Base-by-base conservation (phyloP, 352 stramenopile species). In the Pythium phragmiticola region DNA sequence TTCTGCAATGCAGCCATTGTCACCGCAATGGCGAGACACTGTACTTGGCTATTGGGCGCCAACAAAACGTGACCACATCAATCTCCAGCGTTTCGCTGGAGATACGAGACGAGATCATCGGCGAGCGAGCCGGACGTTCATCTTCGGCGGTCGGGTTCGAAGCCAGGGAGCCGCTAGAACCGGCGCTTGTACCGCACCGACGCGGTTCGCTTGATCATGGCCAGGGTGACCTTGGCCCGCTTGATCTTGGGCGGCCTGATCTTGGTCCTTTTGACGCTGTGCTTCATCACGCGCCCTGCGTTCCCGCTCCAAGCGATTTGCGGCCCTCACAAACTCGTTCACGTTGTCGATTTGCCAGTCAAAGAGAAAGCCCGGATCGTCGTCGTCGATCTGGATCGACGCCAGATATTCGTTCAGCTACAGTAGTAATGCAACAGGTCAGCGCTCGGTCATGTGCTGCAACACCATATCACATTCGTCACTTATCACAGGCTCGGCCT, bases 41-140 rank as follows among this genome's bases (percentile, higher is more conserved):
- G 26, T 30, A 30, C 26, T 30, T 5, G 26, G 26, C 26, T 3
- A 19, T 51, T 51, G 7, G 23, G 21, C 7, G 11, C 23, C 6
- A 36, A 57, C 46, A 67, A 26, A 33, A 71, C 58, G 34, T 37
- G 49, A 5, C 58, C 65, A 61, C 45, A 59, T 30, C 59, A 58
- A 51, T 54, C 58, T 19, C 59, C 59, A 37, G 65, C 65, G 21
- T 54, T 8, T 59, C 8, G 14, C 28, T 65, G 17, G 47, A 72
- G 59, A 13, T 13, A 19, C 17, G 41, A 30, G 7, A 72, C 36
- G 41, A 72, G 0, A 39, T 65, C 65, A 19, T 61, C 65, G 0
- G 42, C 47, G 19, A 70, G 63, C 9, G 64, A 66, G 7, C n/a
- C 26, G 36, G 19, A 45, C 43, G 64, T 70, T 70, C 50, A 70